Evolutionary conservation across 2,329 filamentous ascomycete genomes (phyloP), one percentile per base, ranked within the genome.

Genomic region (Monascus ruber): DNA sequence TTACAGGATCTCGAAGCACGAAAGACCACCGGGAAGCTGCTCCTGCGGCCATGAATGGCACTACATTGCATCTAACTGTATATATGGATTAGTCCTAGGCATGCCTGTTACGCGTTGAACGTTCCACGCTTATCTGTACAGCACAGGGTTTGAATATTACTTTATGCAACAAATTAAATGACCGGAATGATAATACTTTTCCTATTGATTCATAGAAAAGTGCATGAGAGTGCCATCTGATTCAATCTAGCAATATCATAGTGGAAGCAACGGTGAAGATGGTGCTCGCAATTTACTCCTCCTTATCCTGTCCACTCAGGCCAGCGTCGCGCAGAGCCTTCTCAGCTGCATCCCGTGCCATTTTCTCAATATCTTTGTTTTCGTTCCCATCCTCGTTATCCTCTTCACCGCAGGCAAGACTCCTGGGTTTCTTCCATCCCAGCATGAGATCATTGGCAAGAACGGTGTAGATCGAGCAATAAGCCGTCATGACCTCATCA

Each of bases 1-100:
- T 24, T 37, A 38, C 44, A 73, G 58, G 85, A 94, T 59, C 71
- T 95, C 34, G 83, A 93, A 63, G 75, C 83, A 33, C 72, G 87
- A 51, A 85, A 81, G 69, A 91, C 85, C 2, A 85, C 78, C 7
- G 88, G 88, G 11, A 94, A 94, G 69, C 62, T 93, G 45, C 59
- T 95, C 40, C 60, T 94, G 53, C 80, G 79, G 64, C 73, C 77
- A 35, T 80, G 52, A 56, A 35, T 8, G 24, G 24, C 28, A 39
- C 7, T 25, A 26, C 9, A 24, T 32, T 10, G 28, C 25, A 28
- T 5, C 10, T 31, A 25, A 27, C 31, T 24, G 34, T 33, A 27
- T 27, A 41, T 45, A 31, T 9, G 5, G 31, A 33, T 33, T 24
- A 38, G 28, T 8, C 36, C 34, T 25, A 32, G 7, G 28, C 28